Base-by-base conservation (phyloP, 257 asterid species). In the Osmanthus fragrans region DNA sequence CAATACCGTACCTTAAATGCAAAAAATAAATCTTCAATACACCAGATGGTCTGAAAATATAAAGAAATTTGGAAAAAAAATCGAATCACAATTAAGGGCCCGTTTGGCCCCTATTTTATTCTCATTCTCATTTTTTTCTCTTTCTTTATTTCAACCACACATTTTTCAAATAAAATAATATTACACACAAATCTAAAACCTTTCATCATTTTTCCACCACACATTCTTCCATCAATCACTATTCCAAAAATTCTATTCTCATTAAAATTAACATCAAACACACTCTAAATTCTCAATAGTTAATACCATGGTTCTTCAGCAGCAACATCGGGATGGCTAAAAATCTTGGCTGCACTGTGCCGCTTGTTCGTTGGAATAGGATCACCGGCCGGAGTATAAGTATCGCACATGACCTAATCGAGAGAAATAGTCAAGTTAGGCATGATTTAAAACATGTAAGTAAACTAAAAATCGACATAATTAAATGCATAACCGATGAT, bases 341-440 rank as follows among this genome's bases (percentile, higher is more conserved):
- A 80, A 51, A 80, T 69, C 70, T 80, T 63, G 13, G 69, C 80
- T 0, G 77, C 80, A 27, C 27, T 37, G 3, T 58, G 11, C 54
- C 77, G 70, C 77, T 74, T 80, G 77, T 71, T 80, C 18, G 84
- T 80, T 23, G 84, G 80, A 76, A 80, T 76, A 5, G 84, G 77
- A 13, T 80, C 84, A 13, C 80, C 84, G 8, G 80, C 60, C 3
- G 80, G 84, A 54, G 84, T 80, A 49, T 80, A 72, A 30, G 72
- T 18, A 67, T 77, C 75, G 9, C 74, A 73, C 64, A 75, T 65
- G 23, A 80, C 70, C 72, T 73, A 33, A 19, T 32, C 6, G 27
- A 21, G 36, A 42, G 32, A 19, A 60, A 7, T 21, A 11, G 13
- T 40, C 32, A 25, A 39, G 30, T 40, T 0, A 10, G 47, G 47